Conservation (phyloP, 306 rosid genomes). For the Sechiopsis laciniata region DNA sequence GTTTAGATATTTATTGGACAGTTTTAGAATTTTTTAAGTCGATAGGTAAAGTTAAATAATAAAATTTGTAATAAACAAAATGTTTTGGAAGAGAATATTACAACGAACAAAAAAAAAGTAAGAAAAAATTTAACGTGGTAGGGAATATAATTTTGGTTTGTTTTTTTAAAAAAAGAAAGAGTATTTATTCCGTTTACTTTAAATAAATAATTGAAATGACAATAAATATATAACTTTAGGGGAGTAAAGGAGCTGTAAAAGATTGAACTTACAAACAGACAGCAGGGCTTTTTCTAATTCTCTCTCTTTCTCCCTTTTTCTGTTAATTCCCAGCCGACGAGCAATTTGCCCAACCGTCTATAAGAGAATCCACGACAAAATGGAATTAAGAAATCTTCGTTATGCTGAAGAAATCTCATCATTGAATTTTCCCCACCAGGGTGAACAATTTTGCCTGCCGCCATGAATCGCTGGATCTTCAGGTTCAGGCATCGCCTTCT, state of each 20-base stretch:
- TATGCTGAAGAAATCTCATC: slow-evolving; percentile 3
- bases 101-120: neutral
- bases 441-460: neutral
- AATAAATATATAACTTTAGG: no score
- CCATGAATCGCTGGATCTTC: slow-evolving; percentile 51
- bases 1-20: no score
- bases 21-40: no score
- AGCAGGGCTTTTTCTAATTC: neutral
- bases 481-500: slow-evolving; percentile 64
- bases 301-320: slow-evolving; percentile 12
- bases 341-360: slow-evolving; percentile 10
- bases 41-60: no score
- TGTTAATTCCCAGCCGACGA: slow-evolving; percentile 19
- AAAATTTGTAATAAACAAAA: no score
- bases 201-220: slow-evolving; percentile 3
- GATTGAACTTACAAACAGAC: neutral
- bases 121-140: no score
- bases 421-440: neutral
- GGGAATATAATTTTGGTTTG: no score
- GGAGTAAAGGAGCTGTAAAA: slow-evolving; percentile 6
- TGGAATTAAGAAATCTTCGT: slow-evolving; percentile 7
- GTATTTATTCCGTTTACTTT: neutral
- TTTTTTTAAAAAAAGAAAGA: neutral
- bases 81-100: neutral
- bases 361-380: slow-evolving; percentile 20